Evolutionary conservation across 208 protist species (phyloP).

Genomic region (Phytomonas sp.): DNA sequence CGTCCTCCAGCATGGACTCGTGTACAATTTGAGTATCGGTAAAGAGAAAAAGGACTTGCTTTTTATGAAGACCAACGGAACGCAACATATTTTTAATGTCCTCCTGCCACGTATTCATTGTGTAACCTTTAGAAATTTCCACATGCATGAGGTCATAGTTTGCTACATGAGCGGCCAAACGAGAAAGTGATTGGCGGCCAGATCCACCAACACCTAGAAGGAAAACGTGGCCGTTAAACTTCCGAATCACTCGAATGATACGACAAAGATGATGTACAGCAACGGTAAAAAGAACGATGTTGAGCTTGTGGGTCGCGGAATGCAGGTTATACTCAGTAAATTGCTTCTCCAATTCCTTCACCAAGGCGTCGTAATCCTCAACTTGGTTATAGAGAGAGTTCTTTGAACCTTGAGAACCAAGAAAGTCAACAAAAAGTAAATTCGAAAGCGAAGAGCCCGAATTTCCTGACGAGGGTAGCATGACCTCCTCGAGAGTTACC

Average conservation of each 20-base stretch:
- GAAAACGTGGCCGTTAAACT: constrained; percentile 94
- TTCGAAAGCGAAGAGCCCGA: constrained; percentile 1
- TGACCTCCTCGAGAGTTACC: constrained; percentile 58
- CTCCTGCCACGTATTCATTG: constrained; percentile 93
- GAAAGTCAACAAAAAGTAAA: constrained; percentile 94
- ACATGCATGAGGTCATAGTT: constrained; percentile 95
- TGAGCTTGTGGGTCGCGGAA: constrained; percentile 77
- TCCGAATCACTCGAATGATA: constrained; percentile 93
- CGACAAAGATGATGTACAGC: constrained; percentile 95
- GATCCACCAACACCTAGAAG: constrained; percentile 97
- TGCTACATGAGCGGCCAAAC: constrained; percentile 91
- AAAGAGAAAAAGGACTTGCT: constrained; percentile 96
- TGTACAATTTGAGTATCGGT: constrained; percentile 97
- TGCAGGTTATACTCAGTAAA: constrained; percentile 93
- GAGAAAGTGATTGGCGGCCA: constrained; percentile 94
- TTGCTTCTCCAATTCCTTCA: constrained; percentile 73
- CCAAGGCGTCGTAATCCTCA: constrained; percentile 66
- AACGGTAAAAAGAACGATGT: constrained; percentile 96
- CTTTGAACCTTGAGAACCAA: constrained; percentile 57
- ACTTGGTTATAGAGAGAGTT: constrained; percentile 87
- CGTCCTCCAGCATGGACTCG: constrained; percentile 97
- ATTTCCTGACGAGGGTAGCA: constrained; percentile 20
- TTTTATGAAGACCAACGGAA: constrained; percentile 89
- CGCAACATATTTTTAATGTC: constrained; percentile 93
- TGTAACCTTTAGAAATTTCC: constrained; percentile 96